Evolutionary conservation across 192 early-diverging fungal genomes (phyloP).

Genomic region (Coemansia furcata): DNA sequence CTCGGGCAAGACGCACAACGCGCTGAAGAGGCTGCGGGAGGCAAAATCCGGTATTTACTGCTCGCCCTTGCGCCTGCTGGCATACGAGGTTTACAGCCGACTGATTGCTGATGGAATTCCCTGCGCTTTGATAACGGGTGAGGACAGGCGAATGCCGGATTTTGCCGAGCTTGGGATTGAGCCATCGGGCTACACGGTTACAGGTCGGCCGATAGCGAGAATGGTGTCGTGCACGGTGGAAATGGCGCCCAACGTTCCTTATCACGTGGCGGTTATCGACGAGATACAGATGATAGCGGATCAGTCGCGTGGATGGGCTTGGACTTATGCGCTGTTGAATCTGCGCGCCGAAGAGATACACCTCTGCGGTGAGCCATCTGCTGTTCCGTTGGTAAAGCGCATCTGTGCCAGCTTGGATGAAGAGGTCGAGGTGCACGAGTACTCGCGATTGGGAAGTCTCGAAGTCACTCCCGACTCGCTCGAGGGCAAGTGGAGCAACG

Average conservation of each 20-base stretch:
- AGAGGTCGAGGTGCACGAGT: slow-evolving; percentile 72
- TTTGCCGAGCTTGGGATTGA: slow-evolving; percentile 25
- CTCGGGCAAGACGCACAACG: slow-evolving; percentile 93
- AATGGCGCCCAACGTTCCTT: slow-evolving; percentile 65
- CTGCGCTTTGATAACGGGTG: slow-evolving; percentile 88
- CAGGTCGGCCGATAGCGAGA: slow-evolving; percentile 31
- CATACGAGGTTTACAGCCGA: slow-evolving; percentile 89
- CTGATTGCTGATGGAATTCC: slow-evolving; percentile 72
- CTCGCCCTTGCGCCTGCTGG: slow-evolving; percentile 88
- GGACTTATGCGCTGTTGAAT: slow-evolving; percentile 84
- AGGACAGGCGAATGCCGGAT: slow-evolving; percentile 69
- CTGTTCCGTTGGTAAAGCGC: slow-evolving; percentile 72
- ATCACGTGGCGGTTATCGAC: slow-evolving; percentile 90
- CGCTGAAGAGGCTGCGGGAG: slow-evolving; percentile 66
- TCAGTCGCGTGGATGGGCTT: slow-evolving; percentile 86
- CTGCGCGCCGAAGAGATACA: slow-evolving; percentile 83
- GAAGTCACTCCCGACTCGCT: slow-evolving; percentile 58
- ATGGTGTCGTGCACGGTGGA: slow-evolving; percentile 83
- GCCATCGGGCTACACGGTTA: slow-evolving; percentile 18
- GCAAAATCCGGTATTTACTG: slow-evolving; percentile 74
- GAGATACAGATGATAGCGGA: slow-evolving; percentile 98
- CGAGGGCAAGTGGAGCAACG: slow-evolving; percentile 54
- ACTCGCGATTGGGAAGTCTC: slow-evolving; percentile 74
- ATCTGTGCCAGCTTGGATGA: slow-evolving; percentile 75
- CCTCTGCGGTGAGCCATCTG: slow-evolving; percentile 90